A percentile compares a stretch with the other conserved stretches of the same genome.
phyloP scores from a whole-genome alignment of 345 rosid genomes.

The Capsella bursapastoris region DNA sequence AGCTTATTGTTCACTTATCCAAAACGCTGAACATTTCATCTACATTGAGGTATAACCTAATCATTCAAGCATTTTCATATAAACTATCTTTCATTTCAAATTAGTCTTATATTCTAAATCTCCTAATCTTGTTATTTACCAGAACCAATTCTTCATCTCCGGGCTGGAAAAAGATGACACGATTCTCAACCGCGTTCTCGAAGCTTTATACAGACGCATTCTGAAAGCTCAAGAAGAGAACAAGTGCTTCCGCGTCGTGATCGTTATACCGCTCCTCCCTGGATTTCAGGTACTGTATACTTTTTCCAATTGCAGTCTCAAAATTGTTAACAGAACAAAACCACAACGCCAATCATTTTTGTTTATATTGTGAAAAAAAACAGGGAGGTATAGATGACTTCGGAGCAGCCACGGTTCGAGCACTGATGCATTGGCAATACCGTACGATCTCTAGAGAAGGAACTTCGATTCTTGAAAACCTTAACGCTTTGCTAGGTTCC shows the following conservation, averaged over 20 bases:
- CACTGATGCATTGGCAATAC: slow-evolving; percentile 94
- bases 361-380: slow-evolving; percentile 8
- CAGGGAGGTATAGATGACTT: slow-evolving; percentile 92
- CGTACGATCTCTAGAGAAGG: slow-evolving; percentile 77
- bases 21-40: slow-evolving; percentile 81
- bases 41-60: slow-evolving; percentile 74
- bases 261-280: slow-evolving; percentile 86
- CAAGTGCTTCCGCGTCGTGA: slow-evolving; percentile 68
- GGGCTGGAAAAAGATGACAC: slow-evolving; percentile 79
- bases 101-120: not conserved
- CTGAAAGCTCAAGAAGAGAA: slow-evolving; percentile 71
- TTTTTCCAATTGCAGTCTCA: not conserved
- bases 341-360: not conserved
- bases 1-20: slow-evolving; percentile 79
- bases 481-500: slow-evolving; percentile 59
- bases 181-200: slow-evolving; percentile 76
- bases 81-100: not conserved
- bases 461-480: slow-evolving; percentile 75
- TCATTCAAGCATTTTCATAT: slow-evolving; percentile 12
- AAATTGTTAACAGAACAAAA: not conserved
- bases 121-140: slow-evolving; percentile 34
- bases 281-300: slow-evolving; percentile 78
- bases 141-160: slow-evolving; percentile 96
- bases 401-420: slow-evolving; percentile 95
- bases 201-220: slow-evolving; percentile 77